Evolutionary conservation across 257 asterid genomes (phyloP).

Genomic region (Ophiorrhiza pumila): DNA sequence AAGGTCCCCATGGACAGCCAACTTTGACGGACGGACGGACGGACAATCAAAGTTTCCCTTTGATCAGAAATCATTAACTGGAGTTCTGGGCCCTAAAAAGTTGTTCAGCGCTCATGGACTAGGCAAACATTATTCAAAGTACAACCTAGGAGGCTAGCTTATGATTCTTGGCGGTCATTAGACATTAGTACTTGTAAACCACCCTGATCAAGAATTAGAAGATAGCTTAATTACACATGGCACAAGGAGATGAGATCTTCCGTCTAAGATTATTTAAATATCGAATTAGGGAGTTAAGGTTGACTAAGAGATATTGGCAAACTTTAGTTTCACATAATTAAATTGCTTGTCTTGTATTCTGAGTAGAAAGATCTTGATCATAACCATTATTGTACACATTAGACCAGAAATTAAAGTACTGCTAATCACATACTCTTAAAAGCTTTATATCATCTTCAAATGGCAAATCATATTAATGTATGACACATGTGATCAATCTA

Average conservation of each 20-base stretch:
- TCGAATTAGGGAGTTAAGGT: too few species aligned
- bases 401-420: not conserved
- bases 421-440: not conserved
- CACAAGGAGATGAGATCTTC: too few species aligned
- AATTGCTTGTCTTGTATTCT: not conserved
- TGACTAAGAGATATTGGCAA: not conserved
- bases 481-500: not conserved
- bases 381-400: too few species aligned
- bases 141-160: not conserved
- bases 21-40: not conserved
- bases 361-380: not conserved
- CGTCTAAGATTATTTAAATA: too few species aligned
- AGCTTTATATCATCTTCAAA: not conserved
- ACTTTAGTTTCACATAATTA: not conserved
- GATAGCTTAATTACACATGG: too few species aligned
- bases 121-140: not conserved
- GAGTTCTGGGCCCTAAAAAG: slow-evolving; percentile 1
- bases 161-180: not conserved
- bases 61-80: not conserved
- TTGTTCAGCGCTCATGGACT: not conserved
- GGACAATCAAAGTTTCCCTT: too few species aligned
- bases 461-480: not conserved
- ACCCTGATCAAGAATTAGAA: too few species aligned
- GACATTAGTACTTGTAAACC: not conserved
- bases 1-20: not conserved